Base-by-base conservation (phyloP, 2,329 filamentous ascomycete genomes). In the Trichoderma guizhouense region DNA sequence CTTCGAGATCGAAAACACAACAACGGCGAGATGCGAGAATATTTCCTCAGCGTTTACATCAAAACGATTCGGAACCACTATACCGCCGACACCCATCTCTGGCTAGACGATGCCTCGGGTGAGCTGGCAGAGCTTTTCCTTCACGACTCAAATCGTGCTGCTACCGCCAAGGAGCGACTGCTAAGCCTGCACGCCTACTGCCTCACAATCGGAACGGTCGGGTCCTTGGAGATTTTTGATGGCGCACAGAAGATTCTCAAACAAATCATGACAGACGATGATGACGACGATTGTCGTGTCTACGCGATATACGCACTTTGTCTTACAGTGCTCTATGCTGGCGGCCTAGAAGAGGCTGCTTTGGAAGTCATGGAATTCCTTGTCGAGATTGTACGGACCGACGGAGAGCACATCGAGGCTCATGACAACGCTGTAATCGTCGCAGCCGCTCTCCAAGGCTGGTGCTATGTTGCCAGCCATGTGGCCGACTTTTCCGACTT, bases 381-480 rank as follows among this genome's bases (percentile, higher is more conserved):
- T 32, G 82, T 95, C 12, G 92, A 94, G 72, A 93, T 97, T 64
- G 84, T 94, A 21, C 90, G 93, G 73, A 93, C 91, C 8, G 94
- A 97, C 75, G 94, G 94, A 3, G 86, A 91, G 51, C 89, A 86
- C 2, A 86, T 95, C 55, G 89, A 90, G 7, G 92, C 93, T 0
- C 85, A 87, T 43, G 93, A 97, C 77, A 91, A 91, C 74, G 89
- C 86, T 0, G 84, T 85, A 3, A 88, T 94, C 2, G 93, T 97
- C 1, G 86, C 89, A 4, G 92, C 93, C 0, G 93, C 93, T 0
- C 84, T 97, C 1, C 88, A 92, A 74, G 89, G 91, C 72, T 97
- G 93, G 93, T 91, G 91, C 1, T 92, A 95, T 74, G 87, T 97
- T 6, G 92, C 92, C 6, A 94, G 92, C 5, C 89, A 92, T 73